These are phyloP conservation scores for Venustampulla echinocandica DNA, from an alignment of 495 filamentous ascomycete genomes.

Conservation along the genomic window DNA sequence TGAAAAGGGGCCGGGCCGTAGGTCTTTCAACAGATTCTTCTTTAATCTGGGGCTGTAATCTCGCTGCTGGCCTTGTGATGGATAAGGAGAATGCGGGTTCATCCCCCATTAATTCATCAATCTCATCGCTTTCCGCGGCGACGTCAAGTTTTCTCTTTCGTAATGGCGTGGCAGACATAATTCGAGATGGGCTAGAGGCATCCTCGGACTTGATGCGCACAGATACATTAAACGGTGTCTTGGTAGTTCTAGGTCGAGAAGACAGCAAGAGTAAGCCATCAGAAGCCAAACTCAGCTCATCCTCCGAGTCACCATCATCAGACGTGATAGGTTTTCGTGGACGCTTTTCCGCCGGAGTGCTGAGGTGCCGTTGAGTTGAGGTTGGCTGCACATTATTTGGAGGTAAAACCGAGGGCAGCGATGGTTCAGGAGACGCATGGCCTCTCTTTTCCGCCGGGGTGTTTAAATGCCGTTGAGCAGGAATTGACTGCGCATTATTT, in stretches of 20 bases:
- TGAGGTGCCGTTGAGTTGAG: neutral
- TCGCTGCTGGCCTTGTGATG: neutral
- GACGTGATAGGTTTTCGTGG: constrained; percentile 2
- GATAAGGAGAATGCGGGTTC: neutral
- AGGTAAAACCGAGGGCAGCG: too few species aligned
- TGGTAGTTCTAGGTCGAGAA: constrained; percentile 7
- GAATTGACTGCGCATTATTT: neutral
- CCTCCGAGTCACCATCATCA: constrained; percentile 9
- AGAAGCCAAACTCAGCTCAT: constrained; percentile 28
- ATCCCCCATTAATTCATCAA: constrained; percentile 14
- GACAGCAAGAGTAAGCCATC: constrained; percentile 23
- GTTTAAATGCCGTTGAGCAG: neutral
- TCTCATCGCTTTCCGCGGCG: constrained; percentile 2
- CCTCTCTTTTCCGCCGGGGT: neutral
- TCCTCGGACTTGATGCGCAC: constrained; percentile 3
- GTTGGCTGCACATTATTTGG: neutral
- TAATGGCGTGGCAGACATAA: neutral
- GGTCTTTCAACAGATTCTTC: constrained; percentile 4
- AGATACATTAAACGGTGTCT: neutral
- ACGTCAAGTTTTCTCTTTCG: constrained; percentile 14
- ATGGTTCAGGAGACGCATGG: too few species aligned
- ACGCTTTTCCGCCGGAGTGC: neutral
- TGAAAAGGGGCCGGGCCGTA: neutral
- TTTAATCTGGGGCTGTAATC: constrained; percentile 2
- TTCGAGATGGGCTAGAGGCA: constrained; percentile 1